Evolutionary conservation across 2,329 filamentous ascomycete species (phyloP).

Genomic region (Calycina marina): DNA sequence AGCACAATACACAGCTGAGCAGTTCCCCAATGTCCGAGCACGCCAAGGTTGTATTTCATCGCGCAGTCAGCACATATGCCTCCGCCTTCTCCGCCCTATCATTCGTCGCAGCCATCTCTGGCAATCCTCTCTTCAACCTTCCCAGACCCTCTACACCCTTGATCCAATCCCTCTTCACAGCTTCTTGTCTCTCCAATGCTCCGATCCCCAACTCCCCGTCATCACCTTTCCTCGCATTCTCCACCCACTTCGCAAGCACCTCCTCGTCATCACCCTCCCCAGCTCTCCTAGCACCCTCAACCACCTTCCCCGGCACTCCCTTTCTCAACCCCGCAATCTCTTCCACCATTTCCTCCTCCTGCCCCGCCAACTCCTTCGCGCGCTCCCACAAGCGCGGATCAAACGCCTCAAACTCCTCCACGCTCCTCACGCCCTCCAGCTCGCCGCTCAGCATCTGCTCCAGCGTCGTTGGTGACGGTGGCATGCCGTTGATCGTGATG

Average conservation of each 20-base stretch:
- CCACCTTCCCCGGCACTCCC: conserved; percentile 10
- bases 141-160: conserved; percentile 35
- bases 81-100: conserved; percentile 44
- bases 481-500: conserved; percentile 45
- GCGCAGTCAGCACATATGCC: conserved; percentile 19
- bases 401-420: conserved; percentile 41
- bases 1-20: background rate
- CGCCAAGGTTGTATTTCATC: conserved; percentile 7
- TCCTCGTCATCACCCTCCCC: conserved; percentile 11
- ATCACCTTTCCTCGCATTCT: conserved; percentile 7
- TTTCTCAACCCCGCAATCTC: conserved; percentile 36
- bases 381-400: conserved; percentile 42
- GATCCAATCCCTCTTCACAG: conserved; percentile 32
- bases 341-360: conserved; percentile 49
- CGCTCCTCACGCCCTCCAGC: conserved; percentile 11
- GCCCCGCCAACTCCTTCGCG: conserved; percentile 43
- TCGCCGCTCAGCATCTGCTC: conserved; percentile 18
- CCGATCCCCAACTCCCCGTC: conserved; percentile 19
- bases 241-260: conserved; percentile 11
- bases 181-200: conserved; percentile 30
- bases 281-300: conserved; percentile 11
- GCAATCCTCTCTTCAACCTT: conserved; percentile 43
- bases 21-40: conserved; percentile 1
- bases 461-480: conserved; percentile 26
- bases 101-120: conserved; percentile 47